phyloP scores from a whole-genome alignment of 2,329 filamentous ascomycete species.

The Exutisphaerella laricina region DNA sequence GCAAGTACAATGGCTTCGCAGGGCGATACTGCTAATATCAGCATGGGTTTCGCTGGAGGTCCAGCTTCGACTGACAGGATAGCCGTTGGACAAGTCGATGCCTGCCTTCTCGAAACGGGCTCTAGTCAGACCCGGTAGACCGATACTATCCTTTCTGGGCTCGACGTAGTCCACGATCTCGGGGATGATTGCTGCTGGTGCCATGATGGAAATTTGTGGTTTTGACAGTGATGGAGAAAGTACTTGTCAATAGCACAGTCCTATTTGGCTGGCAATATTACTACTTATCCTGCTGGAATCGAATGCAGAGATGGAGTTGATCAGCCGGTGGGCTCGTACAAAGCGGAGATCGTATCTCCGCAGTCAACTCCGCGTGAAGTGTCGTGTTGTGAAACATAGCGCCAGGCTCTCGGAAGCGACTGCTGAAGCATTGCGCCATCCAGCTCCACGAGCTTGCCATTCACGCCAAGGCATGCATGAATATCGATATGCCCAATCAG shows the following conservation, averaged over 20 bases:
- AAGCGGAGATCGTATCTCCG: no score
- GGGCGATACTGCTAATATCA: slow-evolving; percentile 61
- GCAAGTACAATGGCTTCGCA: slow-evolving; percentile 59
- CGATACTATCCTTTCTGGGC: slow-evolving; percentile 59
- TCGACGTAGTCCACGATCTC: slow-evolving; percentile 57
- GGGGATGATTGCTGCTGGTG: slow-evolving; percentile 19
- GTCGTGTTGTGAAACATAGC: no score
- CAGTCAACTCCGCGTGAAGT: background rate
- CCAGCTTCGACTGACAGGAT: slow-evolving; percentile 41
- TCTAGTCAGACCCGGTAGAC: slow-evolving; percentile 53
- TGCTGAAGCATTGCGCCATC: slow-evolving; percentile 21
- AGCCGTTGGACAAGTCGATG: slow-evolving; percentile 63
- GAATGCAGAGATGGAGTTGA: background rate
- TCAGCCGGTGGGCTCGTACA: slow-evolving; percentile 1
- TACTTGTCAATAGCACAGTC: no score
- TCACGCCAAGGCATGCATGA: slow-evolving; percentile 12
- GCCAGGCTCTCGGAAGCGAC: no score
- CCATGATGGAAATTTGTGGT: no score
- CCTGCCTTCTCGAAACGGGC: slow-evolving; percentile 61
- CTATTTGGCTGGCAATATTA: no score
- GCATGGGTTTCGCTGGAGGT: background rate
- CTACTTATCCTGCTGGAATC: background rate
- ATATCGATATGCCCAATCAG: slow-evolving; percentile 7
- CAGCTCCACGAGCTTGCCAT: slow-evolving; percentile 24
- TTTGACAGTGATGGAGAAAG: no score